phyloP scores from a whole-genome alignment of 2,329 filamentous ascomycete genomes.

The Ophiostoma novo-ulmi region DNA sequence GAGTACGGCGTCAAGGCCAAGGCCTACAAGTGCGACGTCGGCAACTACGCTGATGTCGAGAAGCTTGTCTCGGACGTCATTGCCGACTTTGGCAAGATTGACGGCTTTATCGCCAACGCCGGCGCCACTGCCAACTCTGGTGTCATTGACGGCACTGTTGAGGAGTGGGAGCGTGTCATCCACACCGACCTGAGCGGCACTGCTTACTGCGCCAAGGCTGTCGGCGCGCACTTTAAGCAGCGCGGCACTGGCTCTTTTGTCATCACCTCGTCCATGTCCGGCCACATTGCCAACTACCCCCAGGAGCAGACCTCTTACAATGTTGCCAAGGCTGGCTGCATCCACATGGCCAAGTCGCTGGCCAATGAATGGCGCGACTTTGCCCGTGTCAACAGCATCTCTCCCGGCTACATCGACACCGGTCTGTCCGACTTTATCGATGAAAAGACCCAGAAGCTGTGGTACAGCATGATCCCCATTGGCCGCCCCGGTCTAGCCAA shows the following conservation, averaged over 20 bases:
- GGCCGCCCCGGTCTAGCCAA: slow-evolving; percentile 67
- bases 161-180: slow-evolving; percentile 63
- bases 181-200: slow-evolving; percentile 69
- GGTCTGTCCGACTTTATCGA: slow-evolving; percentile 64
- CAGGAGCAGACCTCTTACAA: slow-evolving; percentile 72
- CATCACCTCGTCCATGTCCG: slow-evolving; percentile 72
- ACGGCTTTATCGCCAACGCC: slow-evolving; percentile 75
- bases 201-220: slow-evolving; percentile 70
- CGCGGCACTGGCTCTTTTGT: slow-evolving; percentile 67
- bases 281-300: slow-evolving; percentile 71
- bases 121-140: slow-evolving; percentile 65
- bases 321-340: slow-evolving; percentile 62
- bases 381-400: slow-evolving; percentile 66
- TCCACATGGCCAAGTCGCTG: slow-evolving; percentile 61
- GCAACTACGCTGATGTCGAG: slow-evolving; percentile 48
- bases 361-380: slow-evolving; percentile 74
- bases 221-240: slow-evolving; percentile 56
- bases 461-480: slow-evolving; percentile 77
- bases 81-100: slow-evolving; percentile 66
- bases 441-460: slow-evolving; percentile 62
- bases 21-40: slow-evolving; percentile 59
- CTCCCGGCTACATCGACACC: slow-evolving; percentile 70
- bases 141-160: slow-evolving; percentile 59
- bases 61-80: slow-evolving; percentile 49
- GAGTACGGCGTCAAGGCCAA: slow-evolving; percentile 63